These are phyloP conservation scores for Aspergillus fructus DNA, from an alignment of 2,329 filamentous ascomycete genomes.

Conservation along the genomic window DNA sequence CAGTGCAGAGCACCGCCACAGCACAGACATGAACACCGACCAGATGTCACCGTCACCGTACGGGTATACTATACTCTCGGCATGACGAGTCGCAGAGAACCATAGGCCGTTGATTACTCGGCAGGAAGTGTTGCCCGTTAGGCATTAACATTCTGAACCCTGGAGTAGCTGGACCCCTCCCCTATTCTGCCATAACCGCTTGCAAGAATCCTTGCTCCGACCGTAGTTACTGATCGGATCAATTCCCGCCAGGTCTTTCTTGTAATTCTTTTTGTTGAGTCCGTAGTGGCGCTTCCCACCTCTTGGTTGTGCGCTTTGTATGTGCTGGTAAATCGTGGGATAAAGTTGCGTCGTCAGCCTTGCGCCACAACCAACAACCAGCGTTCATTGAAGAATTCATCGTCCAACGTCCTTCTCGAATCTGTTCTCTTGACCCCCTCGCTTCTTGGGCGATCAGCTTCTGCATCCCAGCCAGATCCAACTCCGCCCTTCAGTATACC, in stretches of 20 bases:
- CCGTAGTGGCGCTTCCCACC: not conserved
- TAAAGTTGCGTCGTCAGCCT: conserved; percentile 7
- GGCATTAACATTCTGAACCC: conserved; percentile 8
- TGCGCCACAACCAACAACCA: conserved; percentile 9
- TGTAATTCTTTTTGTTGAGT: not conserved
- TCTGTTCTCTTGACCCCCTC: not conserved
- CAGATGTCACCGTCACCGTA: not conserved
- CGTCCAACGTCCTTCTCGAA: not conserved
- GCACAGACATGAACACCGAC: not conserved
- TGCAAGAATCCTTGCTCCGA: not conserved
- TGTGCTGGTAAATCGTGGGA: not conserved
- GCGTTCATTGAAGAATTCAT: not conserved
- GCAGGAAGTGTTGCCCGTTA: not conserved
- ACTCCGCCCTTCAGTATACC: not conserved
- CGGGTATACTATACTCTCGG: not conserved
- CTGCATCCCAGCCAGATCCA: not conserved
- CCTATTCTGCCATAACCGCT: not conserved
- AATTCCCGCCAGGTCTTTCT: not conserved
- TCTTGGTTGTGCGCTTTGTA: not conserved
- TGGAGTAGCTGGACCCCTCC: not conserved
- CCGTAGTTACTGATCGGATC: not conserved
- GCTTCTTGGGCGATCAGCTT: not conserved
- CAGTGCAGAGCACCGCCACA: conserved; percentile 9
- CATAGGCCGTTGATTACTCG: not conserved
- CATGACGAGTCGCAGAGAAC: not conserved